Base-by-base conservation (phyloP, 768 basidiomycete genomes). In the Lactarius vividus region DNA sequence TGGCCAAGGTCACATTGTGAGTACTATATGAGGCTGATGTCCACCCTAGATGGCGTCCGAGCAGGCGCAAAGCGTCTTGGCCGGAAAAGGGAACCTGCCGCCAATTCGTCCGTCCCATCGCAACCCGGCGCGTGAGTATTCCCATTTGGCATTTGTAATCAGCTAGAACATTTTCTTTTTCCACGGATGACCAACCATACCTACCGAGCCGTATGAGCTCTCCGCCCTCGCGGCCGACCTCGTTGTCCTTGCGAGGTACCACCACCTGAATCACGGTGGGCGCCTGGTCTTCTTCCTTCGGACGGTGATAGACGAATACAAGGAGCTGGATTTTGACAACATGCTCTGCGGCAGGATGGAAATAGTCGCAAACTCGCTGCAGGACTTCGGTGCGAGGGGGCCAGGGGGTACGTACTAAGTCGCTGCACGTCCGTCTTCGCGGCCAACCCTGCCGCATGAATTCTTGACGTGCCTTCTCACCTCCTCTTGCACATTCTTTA, bases 371-470 rank as follows among this genome's bases (percentile, higher is more conserved):
- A 96, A 96, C 74, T 95, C 93, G 40, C 76, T 94, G 68, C 95
- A 98, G 75, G 88, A 90, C 71, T 99, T 97, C 73, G 95, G 95
- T 16, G 91, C 88, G 31, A 98, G 97, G 96, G 95, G 94, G 1
- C 81, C 81, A 97, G 71, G 77, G 96, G 74, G 95, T 94, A 72
- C 76, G 91, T 79, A 52, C n/a, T n/a, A n/a, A n/a, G n/a, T n/a
- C n/a, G n/a, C n/a, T n/a, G n/a, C n/a, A n/a, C n/a, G n/a, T n/a
- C n/a, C n/a, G n/a, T n/a, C n/a, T n/a, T n/a, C n/a, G n/a, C n/a
- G n/a, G n/a, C n/a, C n/a, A n/a, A n/a, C n/a, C n/a, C n/a, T n/a
- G n/a, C n/a, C n/a, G n/a, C n/a, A n/a, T n/a, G n/a, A n/a, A n/a
- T n/a, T n/a, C n/a, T n/a, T n/a, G n/a, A n/a, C n/a, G n/a, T n/a